Conservation (phyloP, 371 early-diverging fungal genomes). For the Haplosporangium sp. region DNA sequence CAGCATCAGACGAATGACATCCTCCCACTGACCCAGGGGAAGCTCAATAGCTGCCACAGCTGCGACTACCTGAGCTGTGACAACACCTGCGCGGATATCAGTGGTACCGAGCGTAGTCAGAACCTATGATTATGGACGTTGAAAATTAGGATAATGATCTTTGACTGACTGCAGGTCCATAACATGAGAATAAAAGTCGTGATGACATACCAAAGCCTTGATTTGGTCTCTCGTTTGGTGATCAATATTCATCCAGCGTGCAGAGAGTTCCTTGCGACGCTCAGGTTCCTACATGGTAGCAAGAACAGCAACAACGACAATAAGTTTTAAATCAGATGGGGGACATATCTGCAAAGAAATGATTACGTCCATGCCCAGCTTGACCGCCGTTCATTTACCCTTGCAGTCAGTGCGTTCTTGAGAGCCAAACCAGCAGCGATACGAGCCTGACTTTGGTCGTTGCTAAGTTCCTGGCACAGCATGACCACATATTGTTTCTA, state of each 20-base stretch:
- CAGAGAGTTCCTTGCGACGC: constrained; percentile 73
- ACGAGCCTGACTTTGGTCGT: constrained; percentile 69
- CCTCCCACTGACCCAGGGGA: constrained; percentile 85
- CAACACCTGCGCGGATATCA: constrained; percentile 72
- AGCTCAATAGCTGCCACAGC: constrained; percentile 94
- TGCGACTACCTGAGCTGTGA: constrained; percentile 85
- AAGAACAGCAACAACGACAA: not conserved
- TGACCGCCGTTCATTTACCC: constrained; percentile 60
- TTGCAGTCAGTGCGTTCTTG: constrained; percentile 91
- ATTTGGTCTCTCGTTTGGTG: constrained; percentile 59
- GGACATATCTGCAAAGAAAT: constrained; percentile 5
- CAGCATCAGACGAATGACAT: constrained; percentile 83
- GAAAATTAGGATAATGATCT: too few species aligned
- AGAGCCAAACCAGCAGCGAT: constrained; percentile 91
- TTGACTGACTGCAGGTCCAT: not conserved
- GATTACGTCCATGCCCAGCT: not conserved
- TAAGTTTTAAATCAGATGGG: not conserved
- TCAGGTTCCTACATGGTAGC: constrained; percentile 66
- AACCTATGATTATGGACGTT: constrained; percentile 56
- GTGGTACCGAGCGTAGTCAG: constrained; percentile 77
- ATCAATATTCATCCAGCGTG: constrained; percentile 81
- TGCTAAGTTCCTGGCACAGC: constrained; percentile 86
- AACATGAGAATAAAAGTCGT: not conserved
- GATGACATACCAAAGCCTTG: constrained; percentile 55
- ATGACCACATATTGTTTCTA: constrained; percentile 82